These are phyloP conservation scores for Fusarium circinatum DNA, from an alignment of 2,329 filamentous ascomycete genomes.

Conservation along the genomic window DNA sequence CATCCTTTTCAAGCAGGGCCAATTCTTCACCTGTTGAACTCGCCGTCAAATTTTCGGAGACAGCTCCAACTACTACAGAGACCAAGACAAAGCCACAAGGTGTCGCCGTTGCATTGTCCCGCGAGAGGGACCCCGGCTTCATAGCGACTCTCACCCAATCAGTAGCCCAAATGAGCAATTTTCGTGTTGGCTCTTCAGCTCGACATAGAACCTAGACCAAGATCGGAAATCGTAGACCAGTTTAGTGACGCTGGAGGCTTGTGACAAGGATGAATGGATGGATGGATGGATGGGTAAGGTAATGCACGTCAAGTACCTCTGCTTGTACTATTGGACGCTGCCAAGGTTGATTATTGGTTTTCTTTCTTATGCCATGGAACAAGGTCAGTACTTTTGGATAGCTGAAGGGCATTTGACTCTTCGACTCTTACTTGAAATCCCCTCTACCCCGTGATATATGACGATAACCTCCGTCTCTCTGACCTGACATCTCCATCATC, in stretches of 20 bases:
- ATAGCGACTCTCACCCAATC: neutral
- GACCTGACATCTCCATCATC: neutral
- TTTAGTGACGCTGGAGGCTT: constrained; percentile 34
- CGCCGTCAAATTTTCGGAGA: neutral
- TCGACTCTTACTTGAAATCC: constrained; percentile 4
- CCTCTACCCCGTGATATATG: neutral
- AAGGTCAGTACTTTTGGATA: neutral
- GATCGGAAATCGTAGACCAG: constrained; percentile 13
- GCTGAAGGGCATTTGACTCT: neutral
- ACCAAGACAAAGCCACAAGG: constrained; percentile 29
- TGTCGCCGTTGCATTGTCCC: constrained; percentile 16
- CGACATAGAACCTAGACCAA: constrained; percentile 11
- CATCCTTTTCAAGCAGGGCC: neutral
- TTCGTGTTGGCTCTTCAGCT: neutral
- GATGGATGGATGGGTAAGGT: neutral
- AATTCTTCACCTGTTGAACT: neutral
- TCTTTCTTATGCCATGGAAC: neutral
- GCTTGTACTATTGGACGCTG: constrained; percentile 9
- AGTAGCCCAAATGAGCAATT: neutral
- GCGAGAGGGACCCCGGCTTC: neutral
- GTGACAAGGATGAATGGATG: neutral
- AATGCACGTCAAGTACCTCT: neutral
- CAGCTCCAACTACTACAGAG: constrained; percentile 3
- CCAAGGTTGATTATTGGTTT: neutral
- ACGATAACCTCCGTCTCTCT: neutral